Conservation (phyloP, 495 filamentous ascomycete genomes). For the Annulohypoxylon stygium region DNA sequence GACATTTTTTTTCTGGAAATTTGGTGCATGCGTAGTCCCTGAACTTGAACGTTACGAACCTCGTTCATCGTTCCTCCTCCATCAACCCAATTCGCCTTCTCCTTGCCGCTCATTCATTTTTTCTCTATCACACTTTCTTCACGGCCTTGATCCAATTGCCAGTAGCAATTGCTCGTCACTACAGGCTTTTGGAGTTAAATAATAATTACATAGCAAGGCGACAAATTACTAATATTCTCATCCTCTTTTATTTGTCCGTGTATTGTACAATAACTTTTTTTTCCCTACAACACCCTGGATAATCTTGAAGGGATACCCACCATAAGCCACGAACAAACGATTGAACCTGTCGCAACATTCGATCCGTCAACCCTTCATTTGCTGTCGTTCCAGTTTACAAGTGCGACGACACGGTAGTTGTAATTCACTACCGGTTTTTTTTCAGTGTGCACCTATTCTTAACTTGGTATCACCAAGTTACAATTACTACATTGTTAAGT, state of each 20-base stretch:
- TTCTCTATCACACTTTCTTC: slow-evolving; percentile 22
- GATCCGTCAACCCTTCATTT: slow-evolving; percentile 41
- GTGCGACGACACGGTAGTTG: slow-evolving; percentile 18
- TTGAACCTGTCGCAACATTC: slow-evolving; percentile 38
- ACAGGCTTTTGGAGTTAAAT: slow-evolving; percentile 12
- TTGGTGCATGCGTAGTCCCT: slow-evolving; percentile 35
- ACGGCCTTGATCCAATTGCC: slow-evolving; percentile 14
- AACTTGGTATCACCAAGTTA: slow-evolving; percentile 12
- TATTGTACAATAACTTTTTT: slow-evolving; percentile 11
- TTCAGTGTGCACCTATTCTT: slow-evolving; percentile 8
- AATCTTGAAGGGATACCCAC: slow-evolving; percentile 33
- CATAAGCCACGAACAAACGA: slow-evolving; percentile 40
- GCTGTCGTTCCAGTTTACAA: slow-evolving; percentile 20
- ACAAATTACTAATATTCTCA: slow-evolving; percentile 17
- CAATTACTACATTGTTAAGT: slow-evolving; percentile 6
- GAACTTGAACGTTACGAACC: not conserved
- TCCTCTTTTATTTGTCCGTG: slow-evolving; percentile 8
- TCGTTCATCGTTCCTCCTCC: slow-evolving; percentile 24
- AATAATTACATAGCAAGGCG: slow-evolving; percentile 13
- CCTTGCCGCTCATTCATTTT: slow-evolving; percentile 29
- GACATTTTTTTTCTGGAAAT: slow-evolving; percentile 45
- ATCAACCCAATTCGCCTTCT: slow-evolving; percentile 34
- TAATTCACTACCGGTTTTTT: slow-evolving; percentile 17
- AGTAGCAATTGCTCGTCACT: slow-evolving; percentile 4
- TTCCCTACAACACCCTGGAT: slow-evolving; percentile 11